Evolutionary conservation across 2,329 filamentous ascomycete genomes (phyloP).

Genomic region (Scytalidium sp.): DNA sequence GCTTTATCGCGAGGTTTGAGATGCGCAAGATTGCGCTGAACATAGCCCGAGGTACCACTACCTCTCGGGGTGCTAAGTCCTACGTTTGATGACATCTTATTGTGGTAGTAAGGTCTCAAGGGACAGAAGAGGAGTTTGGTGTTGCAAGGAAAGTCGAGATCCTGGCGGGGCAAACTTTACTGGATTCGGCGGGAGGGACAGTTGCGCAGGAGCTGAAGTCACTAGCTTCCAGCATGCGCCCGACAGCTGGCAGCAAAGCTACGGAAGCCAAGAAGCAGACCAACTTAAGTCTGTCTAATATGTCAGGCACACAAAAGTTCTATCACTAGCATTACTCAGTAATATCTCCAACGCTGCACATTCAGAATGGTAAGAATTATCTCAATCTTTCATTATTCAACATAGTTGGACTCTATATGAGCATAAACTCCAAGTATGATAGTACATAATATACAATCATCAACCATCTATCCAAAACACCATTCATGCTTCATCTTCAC

Average conservation of each 20-base stretch:
- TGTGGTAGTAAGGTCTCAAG: neutral
- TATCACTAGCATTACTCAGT: too few species aligned
- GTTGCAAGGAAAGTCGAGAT: neutral
- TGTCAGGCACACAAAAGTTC: too few species aligned
- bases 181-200: neutral
- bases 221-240: too few species aligned
- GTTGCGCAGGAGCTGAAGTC: too few species aligned
- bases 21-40: slow-evolving; percentile 91
- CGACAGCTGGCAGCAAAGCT: too few species aligned
- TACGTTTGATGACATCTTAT: slow-evolving; percentile 88
- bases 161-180: neutral
- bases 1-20: slow-evolving; percentile 73
- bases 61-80: slow-evolving; percentile 92
- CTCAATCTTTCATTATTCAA: neutral
- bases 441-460: neutral
- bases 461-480: neutral
- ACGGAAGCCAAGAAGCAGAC: too few species aligned
- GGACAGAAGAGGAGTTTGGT: neutral
- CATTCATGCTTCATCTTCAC: slow-evolving; percentile 11
- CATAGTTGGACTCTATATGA: neutral
- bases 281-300: too few species aligned
- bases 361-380: too few species aligned
- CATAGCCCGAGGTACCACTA: slow-evolving; percentile 94
- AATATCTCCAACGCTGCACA: too few species aligned
- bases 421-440: neutral